A percentile compares a stretch with the other conserved stretches of the same genome.
Evolutionary conservation across 179 eudicot species (phyloP).

Genomic region (Amaranthus tricolor): DNA sequence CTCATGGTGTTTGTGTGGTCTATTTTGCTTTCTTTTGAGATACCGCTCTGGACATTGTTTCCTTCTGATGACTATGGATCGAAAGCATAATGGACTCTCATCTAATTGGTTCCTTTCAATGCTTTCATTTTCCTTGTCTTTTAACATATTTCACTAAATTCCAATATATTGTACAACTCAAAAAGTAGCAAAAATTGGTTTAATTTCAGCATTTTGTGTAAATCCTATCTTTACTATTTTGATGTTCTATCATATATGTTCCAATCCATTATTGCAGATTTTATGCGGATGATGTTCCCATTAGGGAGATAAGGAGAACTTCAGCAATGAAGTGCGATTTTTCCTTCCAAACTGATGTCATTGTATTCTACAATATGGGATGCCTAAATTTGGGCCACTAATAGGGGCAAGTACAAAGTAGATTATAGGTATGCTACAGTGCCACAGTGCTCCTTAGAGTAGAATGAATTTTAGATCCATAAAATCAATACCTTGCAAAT

Average conservation of each 20-base stretch:
- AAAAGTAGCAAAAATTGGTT: constrained; percentile 9
- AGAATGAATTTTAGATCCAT: too few relatives aligned
- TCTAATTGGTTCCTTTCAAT: constrained; percentile 11
- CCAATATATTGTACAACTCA: constrained; percentile 25
- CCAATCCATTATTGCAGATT: constrained; percentile 47
- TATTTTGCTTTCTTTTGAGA: constrained; percentile 17
- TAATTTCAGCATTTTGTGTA: constrained; percentile 13
- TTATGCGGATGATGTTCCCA: constrained; percentile 80
- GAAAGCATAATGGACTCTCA: constrained; percentile 30
- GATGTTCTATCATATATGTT: constrained; percentile 2
- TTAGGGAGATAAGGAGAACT: constrained; percentile 70
- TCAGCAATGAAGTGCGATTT: constrained; percentile 70
- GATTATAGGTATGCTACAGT: constrained; percentile 84
- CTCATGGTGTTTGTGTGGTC: constrained; percentile 30
- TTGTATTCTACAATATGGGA: constrained; percentile 93
- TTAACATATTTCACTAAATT: constrained; percentile 12
- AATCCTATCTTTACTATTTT: too few relatives aligned
- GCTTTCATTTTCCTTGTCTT: constrained; percentile 17
- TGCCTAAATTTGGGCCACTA: constrained; percentile 93
- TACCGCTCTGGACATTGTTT: constrained; percentile 28
- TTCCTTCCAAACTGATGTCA: constrained; percentile 94
- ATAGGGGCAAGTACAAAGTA: constrained; percentile 79
- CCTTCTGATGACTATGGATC: constrained; percentile 29
- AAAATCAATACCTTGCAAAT: too few relatives aligned
- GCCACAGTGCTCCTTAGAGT: too few relatives aligned